Conservation (phyloP, 805 yeast genomes). For the Wickerhamiella brachini region DNA sequence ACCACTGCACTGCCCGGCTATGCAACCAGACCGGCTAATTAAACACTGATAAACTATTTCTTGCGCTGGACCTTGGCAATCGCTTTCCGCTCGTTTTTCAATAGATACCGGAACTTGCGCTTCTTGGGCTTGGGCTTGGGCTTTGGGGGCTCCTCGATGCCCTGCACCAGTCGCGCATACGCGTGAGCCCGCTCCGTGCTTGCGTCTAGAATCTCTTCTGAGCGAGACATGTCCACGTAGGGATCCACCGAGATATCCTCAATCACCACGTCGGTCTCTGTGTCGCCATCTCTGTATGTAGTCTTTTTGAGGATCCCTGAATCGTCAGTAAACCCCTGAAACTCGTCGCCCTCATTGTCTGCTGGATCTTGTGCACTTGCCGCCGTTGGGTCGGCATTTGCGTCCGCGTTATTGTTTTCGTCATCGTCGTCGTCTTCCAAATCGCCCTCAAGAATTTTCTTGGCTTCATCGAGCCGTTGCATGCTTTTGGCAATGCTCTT, state of each 20-base stretch:
- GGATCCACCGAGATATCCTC: constrained; percentile 46
- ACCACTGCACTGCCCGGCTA: no score
- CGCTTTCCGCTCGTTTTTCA: constrained; percentile 58
- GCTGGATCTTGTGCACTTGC: no score
- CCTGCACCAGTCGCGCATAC: constrained; percentile 58
- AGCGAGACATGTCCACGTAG: constrained; percentile 53
- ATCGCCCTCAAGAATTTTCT: constrained; percentile 26
- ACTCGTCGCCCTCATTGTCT: constrained; percentile 19
- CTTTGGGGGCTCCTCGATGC: constrained; percentile 26
- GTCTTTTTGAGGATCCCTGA: constrained; percentile 33
- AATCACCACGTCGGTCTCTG: constrained; percentile 37
- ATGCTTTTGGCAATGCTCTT: constrained; percentile 51
- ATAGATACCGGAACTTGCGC: constrained; percentile 67
- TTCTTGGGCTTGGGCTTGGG: constrained; percentile 16
- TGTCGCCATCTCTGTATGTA: constrained; percentile 25
- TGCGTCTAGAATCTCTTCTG: constrained; percentile 56
- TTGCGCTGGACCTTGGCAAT: constrained; percentile 2
- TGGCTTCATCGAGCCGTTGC: constrained; percentile 38
- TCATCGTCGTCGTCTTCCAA: constrained; percentile 16
- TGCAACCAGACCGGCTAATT: no score
- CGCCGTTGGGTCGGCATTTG: constrained; percentile 11
- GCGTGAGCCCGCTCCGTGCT: constrained; percentile 70
- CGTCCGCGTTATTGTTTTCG: constrained; percentile 15
- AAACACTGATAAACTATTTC: not conserved
- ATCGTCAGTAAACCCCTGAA: constrained; percentile 30